Evolutionary conservation across 148 eudicot genomes (phyloP), one percentile per base, ranked within the genome.

Genomic region (Rhododendron kiyosumense): DNA sequence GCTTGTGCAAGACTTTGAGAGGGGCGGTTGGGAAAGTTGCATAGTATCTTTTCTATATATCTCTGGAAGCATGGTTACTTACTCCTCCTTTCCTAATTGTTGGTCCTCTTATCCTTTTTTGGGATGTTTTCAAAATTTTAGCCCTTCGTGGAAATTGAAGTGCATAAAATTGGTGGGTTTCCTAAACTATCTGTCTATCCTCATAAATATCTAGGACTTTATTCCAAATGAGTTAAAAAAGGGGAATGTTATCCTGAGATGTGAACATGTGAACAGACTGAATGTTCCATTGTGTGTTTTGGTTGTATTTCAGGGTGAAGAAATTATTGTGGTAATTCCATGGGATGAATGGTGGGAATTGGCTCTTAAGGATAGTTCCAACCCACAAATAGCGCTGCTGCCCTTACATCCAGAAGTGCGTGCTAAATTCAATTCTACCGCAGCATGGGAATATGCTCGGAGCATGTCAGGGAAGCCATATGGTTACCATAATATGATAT

Each of bases 261-360:
- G 32, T 2, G 59, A 45, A 34, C 17, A 5, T 71, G 45, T 48
- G 63, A 84, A 18, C 30, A 78, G 41, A 54, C 63, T 63, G 59
- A 57, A 51, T 36, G 43, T 12, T 32, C 22, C 18, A 24, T 49
- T 80, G 7, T 17, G 28, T 36, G 17, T 84, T 26, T 79, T 88
- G 54, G 26, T 86, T 78, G 48, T 63, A 54, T 86, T 89, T 79
- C 86, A 97, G 98, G 99, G 99, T 86, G 98, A 97, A 93, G 99
- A 97, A 88, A 89, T 97, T 84, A 97, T 97, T 85, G 98, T 90
- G 52, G 91, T 94, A 80, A 89, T 97, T 88, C 96, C 98, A 73
- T 97, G 99, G 99, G 95, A 93, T 69, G 99, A 97, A 87, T 97
- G 99, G 99, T 97, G 99, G 99, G 92, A 95, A 84, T 88, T 94